Conservation (phyloP, 2,329 filamentous ascomycete species). For the Aureobasidium subglaciale region DNA sequence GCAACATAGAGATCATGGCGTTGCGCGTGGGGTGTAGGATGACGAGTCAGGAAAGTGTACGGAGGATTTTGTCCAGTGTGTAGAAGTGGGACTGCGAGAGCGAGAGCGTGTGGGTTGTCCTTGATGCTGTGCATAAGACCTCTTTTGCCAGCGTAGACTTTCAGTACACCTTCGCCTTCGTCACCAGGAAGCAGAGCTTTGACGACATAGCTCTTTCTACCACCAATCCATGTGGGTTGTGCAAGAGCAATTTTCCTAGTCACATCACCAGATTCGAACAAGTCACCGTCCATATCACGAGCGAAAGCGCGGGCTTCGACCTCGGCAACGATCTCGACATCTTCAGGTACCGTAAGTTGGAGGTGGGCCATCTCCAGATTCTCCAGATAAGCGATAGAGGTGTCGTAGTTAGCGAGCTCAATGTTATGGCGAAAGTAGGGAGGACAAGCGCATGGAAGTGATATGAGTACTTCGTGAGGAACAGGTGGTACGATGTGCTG, state of each 20-base stretch:
- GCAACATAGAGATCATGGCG: slow-evolving; percentile 94
- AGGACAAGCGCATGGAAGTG: slow-evolving; percentile 78
- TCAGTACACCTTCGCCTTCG: slow-evolving; percentile 79
- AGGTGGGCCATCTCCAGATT: slow-evolving; percentile 90
- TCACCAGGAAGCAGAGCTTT: slow-evolving; percentile 89
- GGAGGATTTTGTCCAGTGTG: slow-evolving; percentile 89
- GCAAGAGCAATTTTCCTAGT: slow-evolving; percentile 79
- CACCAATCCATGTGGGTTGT: slow-evolving; percentile 84
- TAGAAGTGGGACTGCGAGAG: slow-evolving; percentile 80
- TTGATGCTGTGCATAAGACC: slow-evolving; percentile 97
- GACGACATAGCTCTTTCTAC: slow-evolving; percentile 83
- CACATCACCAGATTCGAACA: slow-evolving; percentile 84
- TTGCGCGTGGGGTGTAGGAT: slow-evolving; percentile 96
- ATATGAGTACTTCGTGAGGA: slow-evolving; percentile 75
- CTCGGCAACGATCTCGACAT: slow-evolving; percentile 87
- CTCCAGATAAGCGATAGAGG: slow-evolving; percentile 75
- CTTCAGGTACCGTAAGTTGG: slow-evolving; percentile 76
- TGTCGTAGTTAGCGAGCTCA: slow-evolving; percentile 84
- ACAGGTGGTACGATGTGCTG: slow-evolving; percentile 90
- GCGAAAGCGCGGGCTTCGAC: slow-evolving; percentile 78
- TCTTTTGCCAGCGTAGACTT: slow-evolving; percentile 87
- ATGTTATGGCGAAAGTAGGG: slow-evolving; percentile 78
- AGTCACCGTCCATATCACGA: slow-evolving; percentile 79
- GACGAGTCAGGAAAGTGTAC: slow-evolving; percentile 86
- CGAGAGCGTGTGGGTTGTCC: slow-evolving; percentile 87